Evolutionary conservation across 2,329 filamentous ascomycete species (phyloP).

Genomic region (Zasmidium angulare): DNA sequence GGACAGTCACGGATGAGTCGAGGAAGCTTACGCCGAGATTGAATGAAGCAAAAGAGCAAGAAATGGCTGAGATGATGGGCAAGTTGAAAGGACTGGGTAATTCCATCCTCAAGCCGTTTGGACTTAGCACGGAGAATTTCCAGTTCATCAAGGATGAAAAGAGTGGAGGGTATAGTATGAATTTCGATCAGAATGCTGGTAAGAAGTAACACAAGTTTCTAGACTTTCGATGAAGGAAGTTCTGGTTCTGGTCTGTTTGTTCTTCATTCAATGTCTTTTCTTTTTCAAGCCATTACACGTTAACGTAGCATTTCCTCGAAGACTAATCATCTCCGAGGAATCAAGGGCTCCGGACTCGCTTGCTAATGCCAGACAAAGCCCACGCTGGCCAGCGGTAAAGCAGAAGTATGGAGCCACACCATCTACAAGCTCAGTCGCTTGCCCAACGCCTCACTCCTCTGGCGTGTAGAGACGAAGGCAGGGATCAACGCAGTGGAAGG

Average conservation of each 20-base stretch:
- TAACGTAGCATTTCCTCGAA: not conserved
- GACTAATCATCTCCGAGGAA: not conserved
- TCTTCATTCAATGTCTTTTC: not conserved
- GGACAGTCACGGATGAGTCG: constrained; percentile 67
- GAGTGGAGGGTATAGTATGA: constrained; percentile 91
- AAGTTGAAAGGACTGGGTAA: constrained; percentile 93
- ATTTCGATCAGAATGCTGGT: constrained; percentile 60
- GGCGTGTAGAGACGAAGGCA: not conserved
- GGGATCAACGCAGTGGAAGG: not conserved
- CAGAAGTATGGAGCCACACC: not conserved
- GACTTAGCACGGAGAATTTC: constrained; percentile 90
- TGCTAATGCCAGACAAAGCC: not conserved
- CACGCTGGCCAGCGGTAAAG: not conserved
- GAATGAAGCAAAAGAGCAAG: constrained; percentile 77
- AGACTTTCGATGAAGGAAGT: not conserved
- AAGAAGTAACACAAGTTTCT: constrained; percentile 12
- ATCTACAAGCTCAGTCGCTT: not conserved
- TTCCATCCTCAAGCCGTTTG: constrained; percentile 88
- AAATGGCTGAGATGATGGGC: constrained; percentile 96
- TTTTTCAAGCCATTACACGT: not conserved
- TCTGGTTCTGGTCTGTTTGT: not conserved
- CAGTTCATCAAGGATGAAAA: constrained; percentile 89
- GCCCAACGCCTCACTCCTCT: not conserved
- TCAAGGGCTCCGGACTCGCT: not conserved
- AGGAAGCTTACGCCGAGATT: constrained; percentile 64